Base-by-base conservation (phyloP, 148 eudicot genomes). In the Cornus kousa region DNA sequence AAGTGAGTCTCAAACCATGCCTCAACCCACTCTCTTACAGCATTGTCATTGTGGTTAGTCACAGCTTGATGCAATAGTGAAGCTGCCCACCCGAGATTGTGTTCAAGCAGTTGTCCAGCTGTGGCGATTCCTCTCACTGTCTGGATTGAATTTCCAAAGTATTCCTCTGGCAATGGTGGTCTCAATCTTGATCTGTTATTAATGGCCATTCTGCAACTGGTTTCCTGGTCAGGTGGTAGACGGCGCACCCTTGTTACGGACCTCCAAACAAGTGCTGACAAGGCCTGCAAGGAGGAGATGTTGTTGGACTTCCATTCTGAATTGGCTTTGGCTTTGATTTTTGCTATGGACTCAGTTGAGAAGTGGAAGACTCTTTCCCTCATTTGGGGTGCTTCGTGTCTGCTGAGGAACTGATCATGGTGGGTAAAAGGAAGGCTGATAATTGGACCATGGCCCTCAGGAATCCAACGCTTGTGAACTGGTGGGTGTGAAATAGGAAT, bases 301-400 rank as follows among this genome's bases (percentile, higher is more conserved):
- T 70, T 71, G 71, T 28, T 70, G 28, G 50, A 31, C 10, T 59
- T 33, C 71, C 72, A 71, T 60, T 84, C 75, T 0, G 43, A 17
- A 46, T 84, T 84, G 24, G 82, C 87, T 66, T 68, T 81, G 2
- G 68, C 67, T 23, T 81, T 85, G 77, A 85, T 43, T 72, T 66
- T 85, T 5, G 70, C 68, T 4, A 81, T 40, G 16, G 80, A 67
- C 24, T 75, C 74, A 0, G 80, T 22, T 37, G 87, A 81, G 72
- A 81, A 71, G 35, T 85, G 80, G 78, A 85, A 85, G 24, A 85
- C 43, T 78, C 79, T 85, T 31, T 85, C 87, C 40, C 74, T 80
- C 24, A 85, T 19, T 8, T 10, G 24, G 12, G 87, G 82, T 0
- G 80, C 50, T 31, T 81, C 70, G 17, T 74, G 69, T 67, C 82